A percentile compares a stretch with the other conserved stretches of the same genome.
phyloP scores from a whole-genome alignment of 768 basidiomycete genomes.

The Roridomyces roridus region DNA sequence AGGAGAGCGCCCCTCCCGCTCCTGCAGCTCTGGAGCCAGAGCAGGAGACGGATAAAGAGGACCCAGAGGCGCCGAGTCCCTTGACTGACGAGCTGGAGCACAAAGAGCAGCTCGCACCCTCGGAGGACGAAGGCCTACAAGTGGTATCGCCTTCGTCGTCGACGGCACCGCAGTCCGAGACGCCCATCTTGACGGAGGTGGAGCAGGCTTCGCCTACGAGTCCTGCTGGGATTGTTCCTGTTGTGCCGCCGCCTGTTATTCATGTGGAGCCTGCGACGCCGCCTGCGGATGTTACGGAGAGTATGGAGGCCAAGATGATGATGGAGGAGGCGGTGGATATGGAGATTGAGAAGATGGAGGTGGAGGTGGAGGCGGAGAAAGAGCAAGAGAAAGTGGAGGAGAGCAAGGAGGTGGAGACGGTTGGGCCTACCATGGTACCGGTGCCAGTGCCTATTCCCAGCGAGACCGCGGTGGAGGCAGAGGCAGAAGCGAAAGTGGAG shows the following conservation, averaged over 20 bases:
- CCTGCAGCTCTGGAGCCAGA: background rate
- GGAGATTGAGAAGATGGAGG: too few relatives aligned
- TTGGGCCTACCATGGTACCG: too few relatives aligned
- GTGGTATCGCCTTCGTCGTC: slow-evolving; percentile 17
- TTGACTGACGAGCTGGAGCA: slow-evolving; percentile 7
- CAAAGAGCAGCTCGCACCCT: slow-evolving; percentile 6
- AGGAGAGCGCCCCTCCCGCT: background rate
- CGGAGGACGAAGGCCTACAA: background rate
- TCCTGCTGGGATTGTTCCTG: too few relatives aligned
- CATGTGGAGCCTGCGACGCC: slow-evolving; percentile 11
- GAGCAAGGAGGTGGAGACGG: too few relatives aligned
- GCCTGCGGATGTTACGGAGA: background rate
- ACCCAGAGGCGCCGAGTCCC: slow-evolving; percentile 8
- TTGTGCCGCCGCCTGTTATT: background rate
- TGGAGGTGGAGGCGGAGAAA: too few relatives aligned
- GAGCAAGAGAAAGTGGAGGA: too few relatives aligned
- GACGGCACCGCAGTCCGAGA: slow-evolving; percentile 12
- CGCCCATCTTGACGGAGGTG: background rate
- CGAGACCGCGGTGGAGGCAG: too few relatives aligned
- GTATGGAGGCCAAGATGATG: too few relatives aligned
- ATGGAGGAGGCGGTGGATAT: too few relatives aligned
- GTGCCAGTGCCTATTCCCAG: too few relatives aligned
- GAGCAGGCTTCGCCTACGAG: background rate
- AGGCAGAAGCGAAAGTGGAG: too few relatives aligned
- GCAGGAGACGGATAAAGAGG: background rate